Evolutionary conservation across 2,329 filamentous ascomycete species (phyloP), one percentile per base, ranked within the genome.

Genomic region (Teratosphaeria nubilosa): DNA sequence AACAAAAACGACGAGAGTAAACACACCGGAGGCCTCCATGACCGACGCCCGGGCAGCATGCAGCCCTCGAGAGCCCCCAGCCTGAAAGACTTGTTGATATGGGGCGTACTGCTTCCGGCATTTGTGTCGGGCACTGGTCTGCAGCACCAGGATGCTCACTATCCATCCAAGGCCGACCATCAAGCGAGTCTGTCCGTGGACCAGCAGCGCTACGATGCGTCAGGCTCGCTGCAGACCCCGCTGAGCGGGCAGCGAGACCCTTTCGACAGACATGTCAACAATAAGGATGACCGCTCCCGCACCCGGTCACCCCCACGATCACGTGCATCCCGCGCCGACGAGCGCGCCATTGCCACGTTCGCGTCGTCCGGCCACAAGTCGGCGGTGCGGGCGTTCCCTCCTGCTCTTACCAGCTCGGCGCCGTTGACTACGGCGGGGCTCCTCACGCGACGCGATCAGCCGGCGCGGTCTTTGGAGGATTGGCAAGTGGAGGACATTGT

Each of bases 401-500:
- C 84, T 84, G 85, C 84, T 67, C 53, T 34, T 9, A 53, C 25
- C 58, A 64, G 70, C 81, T 61, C 68, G 63, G 66, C 16, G 22
- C 14, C 56, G 50, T 54, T 30, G 16, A 52, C 68, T 60, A 83
- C 82, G 77, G 82, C 80, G 72, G 77, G 73, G 69, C 70, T 78
- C 59, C 83, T 87, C 79, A 86, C 88, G 88, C 88, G 86, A 86
- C 41, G 41, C 41, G 41, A 48, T 48, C 87, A 89, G 74, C 81
- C 82, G 87, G 92, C 91, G 91, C 91, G 92, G 85, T 95, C 87
- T 82, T 82, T 97, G 83, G 87, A 91, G 84, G 92, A 96, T 79
- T 97, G 92, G 92, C 90, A 96, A 88, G 91, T 96, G 78, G 92
- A 97, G 89, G 91, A 97, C 81, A 95, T 96, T 84, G 89, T 97